Conservation (phyloP, 768 basidiomycete genomes). For the Mycena capillaripes region DNA sequence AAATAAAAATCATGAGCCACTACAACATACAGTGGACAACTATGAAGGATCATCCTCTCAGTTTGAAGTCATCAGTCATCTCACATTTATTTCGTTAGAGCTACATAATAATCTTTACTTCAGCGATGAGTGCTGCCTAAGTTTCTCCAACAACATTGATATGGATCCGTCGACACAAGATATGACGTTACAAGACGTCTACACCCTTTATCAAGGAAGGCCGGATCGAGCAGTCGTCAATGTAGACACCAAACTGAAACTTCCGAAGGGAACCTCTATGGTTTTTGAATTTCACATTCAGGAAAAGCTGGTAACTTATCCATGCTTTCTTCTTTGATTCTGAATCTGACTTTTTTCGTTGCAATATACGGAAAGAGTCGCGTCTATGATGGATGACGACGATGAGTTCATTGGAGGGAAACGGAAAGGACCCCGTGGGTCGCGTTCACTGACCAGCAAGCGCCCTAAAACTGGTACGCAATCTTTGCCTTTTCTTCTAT, state of each 20-base stretch:
- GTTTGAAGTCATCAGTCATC: not conserved
- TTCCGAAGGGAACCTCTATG: constrained; percentile 10
- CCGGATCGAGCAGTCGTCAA: not conserved
- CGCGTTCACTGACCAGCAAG: not conserved
- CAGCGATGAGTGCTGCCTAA: no score
- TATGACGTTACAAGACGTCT: constrained; percentile 7
- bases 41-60: not conserved
- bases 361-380: not conserved
- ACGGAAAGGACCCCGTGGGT: not conserved
- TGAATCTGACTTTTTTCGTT: not conserved
- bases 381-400: not conserved
- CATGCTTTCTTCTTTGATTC: not conserved
- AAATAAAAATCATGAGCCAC: not conserved
- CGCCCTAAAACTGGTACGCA: not conserved
- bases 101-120: not conserved
- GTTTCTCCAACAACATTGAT: not conserved
- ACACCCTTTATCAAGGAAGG: not conserved
- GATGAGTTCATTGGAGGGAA: not conserved
- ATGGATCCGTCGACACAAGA: not conserved
- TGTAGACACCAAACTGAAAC: not conserved
- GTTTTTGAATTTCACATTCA: constrained; percentile 7
- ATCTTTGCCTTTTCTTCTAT: not conserved
- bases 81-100: not conserved
- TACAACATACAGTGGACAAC: not conserved
- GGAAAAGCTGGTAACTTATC: not conserved